Evolutionary conservation across 805 yeast genomes (phyloP), one percentile per base, ranked within the genome.

Genomic region (Hanseniaspora pseudoguilliermondii): DNA sequence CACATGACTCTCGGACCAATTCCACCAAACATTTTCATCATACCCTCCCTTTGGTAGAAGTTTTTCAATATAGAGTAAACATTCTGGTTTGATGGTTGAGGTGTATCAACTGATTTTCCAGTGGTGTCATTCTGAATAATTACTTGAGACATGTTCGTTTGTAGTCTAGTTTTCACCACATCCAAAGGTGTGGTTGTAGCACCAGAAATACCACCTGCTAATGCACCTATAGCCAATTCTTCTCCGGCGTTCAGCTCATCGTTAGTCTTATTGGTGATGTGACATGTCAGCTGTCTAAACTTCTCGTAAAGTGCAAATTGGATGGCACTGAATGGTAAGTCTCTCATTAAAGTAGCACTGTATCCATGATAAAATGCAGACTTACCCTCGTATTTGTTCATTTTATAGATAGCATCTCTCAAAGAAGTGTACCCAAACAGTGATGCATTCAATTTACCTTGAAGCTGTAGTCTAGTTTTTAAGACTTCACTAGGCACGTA

Each of bases 171-270:
- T 69, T 90, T 90, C 43, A 90, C 81, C 36, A 90, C 97, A 65
- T 90, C 97, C 60, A 87, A 70, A 0, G 97, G 97, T 0, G 97
- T 90, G 0, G 97, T 90, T 21, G 90, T 64, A 0, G 80, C 75
- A 1, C 97, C 97, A 2, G 98, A 97, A 0, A 87, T 82, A 0
- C 96, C 97, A 55, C 99, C 99, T 0, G 96, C 89, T 29, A 93
- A 72, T 68, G 93, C 98, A 42, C 77, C 68, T 5, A 73, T 54
- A 8, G 84, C 68, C 54, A 86, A 68, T 47, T 79, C 81, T 20
- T 71, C 67, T n/a, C 59, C 63, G 36, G 60, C 48, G 2, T 57
- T 58, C 54, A 73, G 60, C 29, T 43, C 48, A 36, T 50, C 55
- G 15, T 56, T 46, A n/a, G 63, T 59, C 54, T 64, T 65, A 2